phyloP scores from a whole-genome alignment of 164 flowering plant genomes.

The Paratinospora sagittata region DNA sequence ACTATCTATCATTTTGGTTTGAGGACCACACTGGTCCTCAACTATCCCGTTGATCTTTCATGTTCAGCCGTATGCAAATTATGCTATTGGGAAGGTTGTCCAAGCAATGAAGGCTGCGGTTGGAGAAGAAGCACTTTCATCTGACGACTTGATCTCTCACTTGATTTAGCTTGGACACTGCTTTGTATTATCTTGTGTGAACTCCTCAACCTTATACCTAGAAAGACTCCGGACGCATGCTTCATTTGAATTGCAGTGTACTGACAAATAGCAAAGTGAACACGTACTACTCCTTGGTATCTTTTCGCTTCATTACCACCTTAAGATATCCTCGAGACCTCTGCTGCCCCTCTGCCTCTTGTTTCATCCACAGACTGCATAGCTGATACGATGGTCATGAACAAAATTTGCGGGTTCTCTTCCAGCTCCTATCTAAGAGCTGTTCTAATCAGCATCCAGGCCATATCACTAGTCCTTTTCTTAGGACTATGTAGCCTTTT shows the following conservation, averaged over 20 bases:
- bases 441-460: not conserved
- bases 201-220: constrained; percentile 91
- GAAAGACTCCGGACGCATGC: constrained; percentile 76
- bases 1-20: too few relatives aligned
- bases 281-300: too few relatives aligned
- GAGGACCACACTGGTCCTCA: too few relatives aligned
- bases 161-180: constrained; percentile 91
- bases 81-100: constrained; percentile 97
- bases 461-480: too few relatives aligned
- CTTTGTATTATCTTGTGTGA: constrained; percentile 91
- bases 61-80: constrained; percentile 89
- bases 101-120: constrained; percentile 99
- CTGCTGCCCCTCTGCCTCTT: constrained; percentile 7
- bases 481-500: too few relatives aligned
- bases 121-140: constrained; percentile 99
- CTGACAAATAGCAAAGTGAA: constrained; percentile 11
- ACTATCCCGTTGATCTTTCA: too few relatives aligned
- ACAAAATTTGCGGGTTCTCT: constrained; percentile 15
- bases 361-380: not conserved
- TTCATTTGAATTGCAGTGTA: constrained; percentile 61
- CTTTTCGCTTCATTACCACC: too few relatives aligned
- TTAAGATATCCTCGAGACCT: too few relatives aligned
- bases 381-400: constrained; percentile 4
- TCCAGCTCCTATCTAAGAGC: constrained; percentile 3
- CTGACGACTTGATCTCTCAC: constrained; percentile 89